Conservation (phyloP, 805 yeast species). For the Suhomyces xylopsoci region DNA sequence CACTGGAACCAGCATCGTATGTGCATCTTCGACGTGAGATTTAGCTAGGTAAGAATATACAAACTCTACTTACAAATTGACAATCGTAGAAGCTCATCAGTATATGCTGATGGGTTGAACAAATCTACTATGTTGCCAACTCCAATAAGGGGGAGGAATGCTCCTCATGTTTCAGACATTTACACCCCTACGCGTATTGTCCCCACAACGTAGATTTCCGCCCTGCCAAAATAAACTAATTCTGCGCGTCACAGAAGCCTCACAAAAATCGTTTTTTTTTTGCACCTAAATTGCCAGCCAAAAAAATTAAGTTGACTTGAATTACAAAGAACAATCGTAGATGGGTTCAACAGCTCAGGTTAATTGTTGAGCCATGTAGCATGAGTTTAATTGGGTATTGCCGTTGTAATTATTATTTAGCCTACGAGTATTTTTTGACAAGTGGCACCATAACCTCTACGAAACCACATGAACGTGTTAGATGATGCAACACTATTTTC, state of each 20-base stretch:
- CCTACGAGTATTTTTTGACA: background rate
- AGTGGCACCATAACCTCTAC: background rate
- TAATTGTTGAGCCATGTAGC: background rate
- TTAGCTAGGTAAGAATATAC: background rate
- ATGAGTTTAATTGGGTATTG: background rate
- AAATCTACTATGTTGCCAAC: background rate
- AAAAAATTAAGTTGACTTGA: background rate
- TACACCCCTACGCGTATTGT: background rate
- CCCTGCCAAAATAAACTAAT: background rate
- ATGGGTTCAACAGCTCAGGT: background rate
- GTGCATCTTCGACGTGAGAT: background rate
- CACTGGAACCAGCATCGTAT: background rate
- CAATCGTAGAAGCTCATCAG: background rate
- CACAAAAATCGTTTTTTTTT: background rate
- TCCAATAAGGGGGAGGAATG: background rate
- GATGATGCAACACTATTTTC: background rate
- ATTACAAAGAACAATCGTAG: background rate
- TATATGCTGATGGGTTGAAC: background rate
- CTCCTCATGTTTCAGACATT: background rate
- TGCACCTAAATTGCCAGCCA: constrained; percentile 1
- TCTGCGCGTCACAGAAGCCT: background rate
- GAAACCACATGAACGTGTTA: background rate
- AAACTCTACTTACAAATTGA: background rate
- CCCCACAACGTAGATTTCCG: background rate
- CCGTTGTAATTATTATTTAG: background rate